Conservation (phyloP, 164 flowering plant genomes). For the Liriodendron chinense region DNA sequence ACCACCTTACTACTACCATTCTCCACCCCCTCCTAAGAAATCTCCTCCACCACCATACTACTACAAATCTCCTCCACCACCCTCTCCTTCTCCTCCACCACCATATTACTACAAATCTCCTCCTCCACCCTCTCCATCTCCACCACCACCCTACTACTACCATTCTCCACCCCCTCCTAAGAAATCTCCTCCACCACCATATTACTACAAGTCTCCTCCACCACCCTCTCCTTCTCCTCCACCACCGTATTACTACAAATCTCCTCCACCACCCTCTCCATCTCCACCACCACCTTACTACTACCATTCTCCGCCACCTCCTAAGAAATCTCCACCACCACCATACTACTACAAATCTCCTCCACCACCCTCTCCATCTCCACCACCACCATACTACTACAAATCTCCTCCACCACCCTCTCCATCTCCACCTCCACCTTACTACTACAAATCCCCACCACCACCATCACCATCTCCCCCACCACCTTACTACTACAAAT, state of each 20-base stretch:
- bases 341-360: conserved; percentile 2
- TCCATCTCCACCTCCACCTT: neutral
- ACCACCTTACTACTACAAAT: conserved; percentile 12
- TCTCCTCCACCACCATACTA: conserved; percentile 11
- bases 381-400: neutral
- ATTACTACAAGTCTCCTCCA: conserved; percentile 11
- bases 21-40: conserved; percentile 12
- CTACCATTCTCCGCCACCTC: conserved; percentile 5
- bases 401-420: neutral
- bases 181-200: conserved; percentile 3
- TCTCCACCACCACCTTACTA: neutral
- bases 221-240: conserved; percentile 10
- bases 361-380: neutral
- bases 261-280: neutral
- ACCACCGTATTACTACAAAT: neutral
- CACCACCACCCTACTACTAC: conserved; percentile 1
- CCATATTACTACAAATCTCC: neutral
- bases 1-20: conserved; percentile 11
- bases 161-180: conserved; percentile 9
- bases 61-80: conserved; percentile 9
- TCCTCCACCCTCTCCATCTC: neutral
- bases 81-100: neutral
- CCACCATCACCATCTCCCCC: conserved; percentile 30
- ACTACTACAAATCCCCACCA: conserved; percentile 25
- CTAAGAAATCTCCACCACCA: conserved; percentile 1